phyloP scores from a whole-genome alignment of 495 filamentous ascomycete species.

The Cryomyces minteri region DNA sequence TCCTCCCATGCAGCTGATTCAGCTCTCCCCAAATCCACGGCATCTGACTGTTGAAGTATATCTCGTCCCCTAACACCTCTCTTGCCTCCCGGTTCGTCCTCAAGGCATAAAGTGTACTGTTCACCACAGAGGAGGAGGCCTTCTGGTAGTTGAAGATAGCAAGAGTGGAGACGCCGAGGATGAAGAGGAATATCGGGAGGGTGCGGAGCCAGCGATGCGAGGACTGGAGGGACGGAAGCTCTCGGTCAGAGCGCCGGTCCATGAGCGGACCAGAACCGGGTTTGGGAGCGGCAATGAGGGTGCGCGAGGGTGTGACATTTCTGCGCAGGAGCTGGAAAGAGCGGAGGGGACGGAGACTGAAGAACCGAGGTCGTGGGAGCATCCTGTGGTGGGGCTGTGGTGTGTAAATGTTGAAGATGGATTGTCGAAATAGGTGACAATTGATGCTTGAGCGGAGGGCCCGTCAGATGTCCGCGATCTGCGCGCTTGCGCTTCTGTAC shows the following conservation, averaged over 20 bases:
- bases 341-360: no score
- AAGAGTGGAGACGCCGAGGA: slow-evolving; percentile 46
- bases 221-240: slow-evolving; percentile 35
- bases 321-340: neutral
- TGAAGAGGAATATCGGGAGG: slow-evolving; percentile 35
- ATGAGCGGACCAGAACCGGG: slow-evolving; percentile 45
- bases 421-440: no score
- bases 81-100: slow-evolving; percentile 60
- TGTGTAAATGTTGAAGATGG: no score
- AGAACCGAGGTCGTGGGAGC: no score
- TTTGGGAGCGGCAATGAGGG: slow-evolving; percentile 15
- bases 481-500: no score
- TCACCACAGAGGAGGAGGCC: slow-evolving; percentile 60
- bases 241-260: slow-evolving; percentile 63
- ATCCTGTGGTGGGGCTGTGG: no score
- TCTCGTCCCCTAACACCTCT: slow-evolving; percentile 68
- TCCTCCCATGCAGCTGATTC: slow-evolving; percentile 83
- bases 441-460: no score
- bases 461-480: no score
- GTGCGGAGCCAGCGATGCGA: slow-evolving; percentile 30
- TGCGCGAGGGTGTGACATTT: slow-evolving; percentile 4
- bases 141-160: slow-evolving; percentile 99
- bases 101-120: slow-evolving; percentile 74
- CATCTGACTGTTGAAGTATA: slow-evolving; percentile 73
- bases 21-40: slow-evolving; percentile 89